Evolutionary conservation across 129 eudicot species (phyloP), one percentile per base, ranked within the genome.

Genomic region (Flaveria ramosissima): DNA sequence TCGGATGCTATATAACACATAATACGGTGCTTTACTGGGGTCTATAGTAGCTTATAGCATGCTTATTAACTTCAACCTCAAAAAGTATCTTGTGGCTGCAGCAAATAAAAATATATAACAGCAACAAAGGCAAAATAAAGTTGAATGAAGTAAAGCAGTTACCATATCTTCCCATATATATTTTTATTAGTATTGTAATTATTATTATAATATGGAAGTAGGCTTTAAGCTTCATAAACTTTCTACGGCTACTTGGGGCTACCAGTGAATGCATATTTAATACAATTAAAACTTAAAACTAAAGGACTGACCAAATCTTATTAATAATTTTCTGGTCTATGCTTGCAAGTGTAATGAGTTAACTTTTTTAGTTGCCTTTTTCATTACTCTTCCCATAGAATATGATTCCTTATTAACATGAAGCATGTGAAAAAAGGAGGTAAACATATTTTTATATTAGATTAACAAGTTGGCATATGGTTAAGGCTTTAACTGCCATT

Each of bases 401-500:
- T 80, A 73, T 66, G 84, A 80, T 80, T 80, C 75, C 55, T 21
- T 46, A 39, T 53, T 80, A 73, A 80, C 84, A 80, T 42, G 84
- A 62, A 79, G 43, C 84, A 80, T 80, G 84, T 80, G 84, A 80
- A 73, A 74, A 80, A 74, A 66, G 75, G 79, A 43, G 63, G 79
- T 13, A 76, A 80, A 67, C 74, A 53, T 80, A 80, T 73, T 73
- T 73, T 73, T 80, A 80, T 55, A 65, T 63, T 42, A 14, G 11
- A 66, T 80, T 70, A 42, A 67, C 84, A 53, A 80, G 55, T 32
- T 80, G 84, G 66, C 79, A 66, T 73, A 80, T 80, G 70, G 79
- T 80, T 80, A 80, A 73, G 52, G 52, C 84, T 80, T 80, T 80
- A 80, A 80, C 79, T 80, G 75, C 79, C 79, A 73, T 19, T 80